Conservation (phyloP, 2,329 filamentous ascomycete genomes). For the Gremmenia infestans region DNA sequence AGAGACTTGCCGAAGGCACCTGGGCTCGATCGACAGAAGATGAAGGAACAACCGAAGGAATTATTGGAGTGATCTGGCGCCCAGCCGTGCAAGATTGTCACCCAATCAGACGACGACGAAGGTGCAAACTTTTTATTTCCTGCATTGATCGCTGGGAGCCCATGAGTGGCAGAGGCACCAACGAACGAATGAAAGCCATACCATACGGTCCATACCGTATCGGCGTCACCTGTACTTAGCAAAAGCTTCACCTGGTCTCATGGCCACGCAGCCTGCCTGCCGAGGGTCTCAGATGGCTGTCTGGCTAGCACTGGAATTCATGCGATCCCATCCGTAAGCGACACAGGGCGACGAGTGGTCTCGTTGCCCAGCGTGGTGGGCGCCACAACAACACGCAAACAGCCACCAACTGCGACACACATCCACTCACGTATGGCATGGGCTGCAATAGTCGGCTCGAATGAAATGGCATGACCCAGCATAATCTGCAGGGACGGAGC, state of each 20-base stretch:
- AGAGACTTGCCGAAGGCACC: background rate
- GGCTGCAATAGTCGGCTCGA: background rate
- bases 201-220: background rate
- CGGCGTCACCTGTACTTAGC: background rate
- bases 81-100: background rate
- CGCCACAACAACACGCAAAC: conserved; percentile 20
- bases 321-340: conserved; percentile 10
- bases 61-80: conserved; percentile 15
- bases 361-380: conserved; percentile 9
- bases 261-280: conserved; percentile 5
- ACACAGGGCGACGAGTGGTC: conserved; percentile 3
- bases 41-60: conserved; percentile 9
- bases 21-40: conserved; percentile 20
- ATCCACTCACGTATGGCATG: conserved; percentile 12
- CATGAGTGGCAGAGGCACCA: background rate
- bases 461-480: conserved; percentile 10
- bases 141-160: conserved; percentile 24
- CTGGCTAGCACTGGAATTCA: conserved; percentile 16
- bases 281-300: conserved; percentile 21
- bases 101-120: background rate
- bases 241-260: conserved; percentile 19
- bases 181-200: background rate
- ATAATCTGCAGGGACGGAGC: conserved; percentile 5
- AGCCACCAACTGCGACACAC: conserved; percentile 12
- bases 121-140: conserved; percentile 7